Evolutionary conservation across 441 rosid species (phyloP).

Genomic region (Aleurites moluccanus): DNA sequence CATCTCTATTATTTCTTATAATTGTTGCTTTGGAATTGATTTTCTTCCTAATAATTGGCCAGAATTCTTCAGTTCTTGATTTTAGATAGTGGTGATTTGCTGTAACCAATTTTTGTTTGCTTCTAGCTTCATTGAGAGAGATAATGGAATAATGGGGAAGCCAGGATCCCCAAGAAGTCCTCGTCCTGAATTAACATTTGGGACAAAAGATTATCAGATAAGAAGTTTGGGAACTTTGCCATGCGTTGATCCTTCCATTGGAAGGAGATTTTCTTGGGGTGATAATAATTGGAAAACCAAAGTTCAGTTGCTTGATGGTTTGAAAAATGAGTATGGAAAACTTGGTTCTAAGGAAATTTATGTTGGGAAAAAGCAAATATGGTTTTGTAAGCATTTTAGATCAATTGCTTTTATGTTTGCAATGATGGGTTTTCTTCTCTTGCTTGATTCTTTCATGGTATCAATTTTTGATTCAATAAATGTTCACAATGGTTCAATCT

Average conservation of each 20-base stretch:
- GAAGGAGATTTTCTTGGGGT: constrained; percentile 54
- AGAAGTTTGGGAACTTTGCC: constrained; percentile 44
- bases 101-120: neutral
- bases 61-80: neutral
- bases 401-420: constrained; percentile 48
- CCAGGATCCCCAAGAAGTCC: constrained; percentile 50
- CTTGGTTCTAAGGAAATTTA: constrained; percentile 43
- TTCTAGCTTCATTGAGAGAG: constrained; percentile 19
- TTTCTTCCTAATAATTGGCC: neutral
- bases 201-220: constrained; percentile 31
- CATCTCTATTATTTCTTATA: neutral
- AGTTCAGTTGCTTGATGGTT: constrained; percentile 38
- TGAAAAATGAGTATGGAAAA: constrained; percentile 50
- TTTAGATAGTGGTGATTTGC: neutral
- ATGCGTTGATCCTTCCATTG: constrained; percentile 49
- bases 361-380: constrained; percentile 48
- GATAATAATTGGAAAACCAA: constrained; percentile 44
- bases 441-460: constrained; percentile 66
- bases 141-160: constrained; percentile 44
- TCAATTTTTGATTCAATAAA: constrained; percentile 54
- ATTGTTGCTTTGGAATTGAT: constrained; percentile 12
- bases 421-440: constrained; percentile 47
- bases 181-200: constrained; percentile 31
- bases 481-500: constrained; percentile 40
- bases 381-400: constrained; percentile 52